Evolutionary conservation across 495 filamentous ascomycete species (phyloP).

Genomic region (Endocarpon pusillum): DNA sequence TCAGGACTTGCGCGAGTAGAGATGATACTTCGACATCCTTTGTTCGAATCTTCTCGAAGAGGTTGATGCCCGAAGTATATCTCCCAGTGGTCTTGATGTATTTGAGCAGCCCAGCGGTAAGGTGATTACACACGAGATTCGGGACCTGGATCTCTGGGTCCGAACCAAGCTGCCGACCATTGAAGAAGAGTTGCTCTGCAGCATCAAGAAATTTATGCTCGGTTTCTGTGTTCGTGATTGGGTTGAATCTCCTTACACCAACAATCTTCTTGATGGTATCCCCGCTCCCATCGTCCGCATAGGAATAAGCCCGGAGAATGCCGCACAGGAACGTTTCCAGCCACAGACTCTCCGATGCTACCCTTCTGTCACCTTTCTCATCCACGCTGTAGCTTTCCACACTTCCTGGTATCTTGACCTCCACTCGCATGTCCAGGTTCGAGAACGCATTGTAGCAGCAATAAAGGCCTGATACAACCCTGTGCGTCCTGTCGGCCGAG

Average conservation of each 20-base stretch:
- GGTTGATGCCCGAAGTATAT: slow-evolving; percentile 89
- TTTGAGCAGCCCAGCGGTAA: slow-evolving; percentile 78
- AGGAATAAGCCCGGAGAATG: slow-evolving; percentile 82
- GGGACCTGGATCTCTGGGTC: slow-evolving; percentile 96
- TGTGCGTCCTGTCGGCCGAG: slow-evolving; percentile 68
- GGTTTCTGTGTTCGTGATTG: slow-evolving; percentile 88
- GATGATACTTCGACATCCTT: slow-evolving; percentile 89
- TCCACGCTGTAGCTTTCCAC: slow-evolving; percentile 95
- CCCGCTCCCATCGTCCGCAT: slow-evolving; percentile 85
- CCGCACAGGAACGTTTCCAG: slow-evolving; percentile 93
- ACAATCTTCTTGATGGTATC: slow-evolving; percentile 87
- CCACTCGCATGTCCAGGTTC: slow-evolving; percentile 91
- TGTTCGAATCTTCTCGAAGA: slow-evolving; percentile 89
- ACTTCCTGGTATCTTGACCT: slow-evolving; percentile 86
- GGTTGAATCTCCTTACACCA: slow-evolving; percentile 88
- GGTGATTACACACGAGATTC: slow-evolving; percentile 90
- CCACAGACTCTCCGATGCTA: slow-evolving; percentile 85
- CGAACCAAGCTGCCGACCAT: slow-evolving; percentile 83
- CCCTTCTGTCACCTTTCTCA: slow-evolving; percentile 82
- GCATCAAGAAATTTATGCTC: slow-evolving; percentile 94
- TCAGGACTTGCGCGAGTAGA: slow-evolving; percentile 69
- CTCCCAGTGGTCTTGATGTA: slow-evolving; percentile 94
- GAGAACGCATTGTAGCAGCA: slow-evolving; percentile 99
- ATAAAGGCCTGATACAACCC: slow-evolving; percentile 84
- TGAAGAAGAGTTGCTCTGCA: slow-evolving; percentile 86